phyloP scores from a whole-genome alignment of 352 stramenopile species.

The Globisporangium uncinulatum region DNA sequence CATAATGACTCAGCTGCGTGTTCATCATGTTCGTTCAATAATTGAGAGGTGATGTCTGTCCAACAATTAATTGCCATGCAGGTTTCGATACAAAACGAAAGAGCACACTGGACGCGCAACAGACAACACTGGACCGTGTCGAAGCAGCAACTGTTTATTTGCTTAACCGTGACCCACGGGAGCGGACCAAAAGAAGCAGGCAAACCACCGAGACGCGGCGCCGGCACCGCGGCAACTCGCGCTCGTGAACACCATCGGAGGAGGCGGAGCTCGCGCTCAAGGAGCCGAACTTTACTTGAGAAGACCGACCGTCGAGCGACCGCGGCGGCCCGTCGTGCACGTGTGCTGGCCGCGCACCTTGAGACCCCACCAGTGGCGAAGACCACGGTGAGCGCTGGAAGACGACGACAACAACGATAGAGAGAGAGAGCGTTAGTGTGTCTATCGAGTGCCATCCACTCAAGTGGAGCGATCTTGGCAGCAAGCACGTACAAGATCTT shows the following conservation, averaged over 20 bases:
- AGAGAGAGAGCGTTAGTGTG: constrained; percentile 6
- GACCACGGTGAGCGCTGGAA: constrained; percentile 93
- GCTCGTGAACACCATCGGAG: constrained; percentile 33
- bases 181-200: constrained; percentile 12
- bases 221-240: constrained; percentile 31
- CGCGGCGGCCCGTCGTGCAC: constrained; percentile 97
- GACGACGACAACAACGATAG: constrained; percentile 4
- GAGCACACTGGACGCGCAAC: neutral
- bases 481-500: constrained; percentile 91
- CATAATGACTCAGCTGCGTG: too few species aligned
- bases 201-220: constrained; percentile 14
- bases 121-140: constrained; percentile 1
- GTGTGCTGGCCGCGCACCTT: constrained; percentile 99
- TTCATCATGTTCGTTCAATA: too few species aligned
- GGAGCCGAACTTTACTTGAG: constrained; percentile 68
- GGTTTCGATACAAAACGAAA: neutral
- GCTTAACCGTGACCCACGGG: constrained; percentile 14
- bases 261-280: constrained; percentile 3
- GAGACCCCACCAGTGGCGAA: constrained; percentile 99
- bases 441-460: too few species aligned
- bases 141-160: constrained; percentile 22
- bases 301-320: constrained; percentile 75
- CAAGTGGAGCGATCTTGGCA: neutral
- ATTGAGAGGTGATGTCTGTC: too few species aligned
- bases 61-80: too few species aligned